Conservation (phyloP, 176 grass and related monocot species). For the Hyparrhenia diplandra region DNA sequence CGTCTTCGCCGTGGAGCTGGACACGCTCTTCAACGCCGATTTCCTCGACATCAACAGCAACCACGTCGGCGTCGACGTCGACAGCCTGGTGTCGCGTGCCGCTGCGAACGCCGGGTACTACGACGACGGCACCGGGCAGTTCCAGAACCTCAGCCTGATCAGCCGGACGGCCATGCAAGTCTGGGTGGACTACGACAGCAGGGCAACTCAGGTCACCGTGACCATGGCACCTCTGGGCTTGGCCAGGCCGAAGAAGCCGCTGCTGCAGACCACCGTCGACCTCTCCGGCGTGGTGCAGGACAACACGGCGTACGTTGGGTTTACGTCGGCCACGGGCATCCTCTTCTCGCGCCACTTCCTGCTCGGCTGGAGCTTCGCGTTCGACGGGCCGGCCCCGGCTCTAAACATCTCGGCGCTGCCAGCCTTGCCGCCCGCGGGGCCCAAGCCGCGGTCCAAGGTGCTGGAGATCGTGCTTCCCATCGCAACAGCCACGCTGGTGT, state of each 20-base stretch:
- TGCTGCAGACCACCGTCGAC: constrained; percentile 24
- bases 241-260: constrained; percentile 31
- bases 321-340: constrained; percentile 52
- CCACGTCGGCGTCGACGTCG: constrained; percentile 57
- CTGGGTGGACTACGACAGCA: constrained; percentile 46
- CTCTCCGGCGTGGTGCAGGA: constrained; percentile 15
- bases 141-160: constrained; percentile 31
- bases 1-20: constrained; percentile 58
- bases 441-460: constrained; percentile 21
- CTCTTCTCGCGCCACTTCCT: constrained; percentile 60
- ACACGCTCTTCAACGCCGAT: constrained; percentile 47
- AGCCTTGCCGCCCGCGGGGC: neutral
- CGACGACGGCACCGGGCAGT: constrained; percentile 22
- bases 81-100: neutral
- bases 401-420: constrained; percentile 42
- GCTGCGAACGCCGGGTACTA: constrained; percentile 31
- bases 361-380: constrained; percentile 67
- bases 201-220: constrained; percentile 16
- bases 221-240: constrained; percentile 31
- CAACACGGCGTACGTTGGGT: constrained; percentile 47
- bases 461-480: constrained; percentile 28
- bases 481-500: constrained; percentile 5
- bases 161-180: constrained; percentile 49
- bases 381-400: constrained; percentile 40
- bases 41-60: constrained; percentile 39